Evolutionary conservation across 2,329 filamentous ascomycete species (phyloP).

Genomic region (Cercospora brassicicola): DNA sequence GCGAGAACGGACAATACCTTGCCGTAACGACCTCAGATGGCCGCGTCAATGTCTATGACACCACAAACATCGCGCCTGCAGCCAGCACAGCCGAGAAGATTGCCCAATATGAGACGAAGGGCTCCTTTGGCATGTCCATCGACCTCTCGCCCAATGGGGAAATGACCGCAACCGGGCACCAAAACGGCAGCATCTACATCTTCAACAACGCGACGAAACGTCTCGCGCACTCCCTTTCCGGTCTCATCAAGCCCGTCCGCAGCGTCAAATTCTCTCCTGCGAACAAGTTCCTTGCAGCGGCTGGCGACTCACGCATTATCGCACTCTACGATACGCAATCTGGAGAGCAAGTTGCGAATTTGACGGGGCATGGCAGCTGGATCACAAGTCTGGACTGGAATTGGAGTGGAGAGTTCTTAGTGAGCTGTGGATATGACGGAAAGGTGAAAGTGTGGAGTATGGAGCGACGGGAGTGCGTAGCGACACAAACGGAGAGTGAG

Average conservation of each 20-base stretch:
- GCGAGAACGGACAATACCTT: constrained; percentile 77
- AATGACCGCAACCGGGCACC: constrained; percentile 87
- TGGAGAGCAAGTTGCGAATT: constrained; percentile 86
- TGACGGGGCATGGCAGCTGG: constrained; percentile 80
- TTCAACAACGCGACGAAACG: constrained; percentile 90
- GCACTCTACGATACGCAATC: constrained; percentile 88
- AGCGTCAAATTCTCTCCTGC: constrained; percentile 84
- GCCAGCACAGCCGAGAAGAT: constrained; percentile 59
- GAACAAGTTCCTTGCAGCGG: constrained; percentile 80
- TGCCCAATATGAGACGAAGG: constrained; percentile 84
- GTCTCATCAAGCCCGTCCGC: constrained; percentile 82
- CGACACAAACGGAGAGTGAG: constrained; percentile 89
- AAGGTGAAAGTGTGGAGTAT: constrained; percentile 97
- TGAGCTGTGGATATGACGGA: constrained; percentile 82
- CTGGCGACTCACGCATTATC: constrained; percentile 84
- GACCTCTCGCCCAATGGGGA: constrained; percentile 77
- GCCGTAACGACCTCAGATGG: constrained; percentile 88
- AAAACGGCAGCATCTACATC: constrained; percentile 87
- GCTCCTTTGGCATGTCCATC: constrained; percentile 86
- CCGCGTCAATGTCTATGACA: constrained; percentile 84
- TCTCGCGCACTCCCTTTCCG: constrained; percentile 83
- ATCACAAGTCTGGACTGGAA: constrained; percentile 91
- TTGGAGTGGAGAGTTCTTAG: constrained; percentile 83
- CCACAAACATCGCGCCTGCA: constrained; percentile 34
- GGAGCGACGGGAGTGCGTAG: constrained; percentile 78